A percentile compares a stretch with the other conserved stretches of the same genome.
Conservation (phyloP, 106 monocot genomes). For the Apostasia shenzhenica region DNA sequence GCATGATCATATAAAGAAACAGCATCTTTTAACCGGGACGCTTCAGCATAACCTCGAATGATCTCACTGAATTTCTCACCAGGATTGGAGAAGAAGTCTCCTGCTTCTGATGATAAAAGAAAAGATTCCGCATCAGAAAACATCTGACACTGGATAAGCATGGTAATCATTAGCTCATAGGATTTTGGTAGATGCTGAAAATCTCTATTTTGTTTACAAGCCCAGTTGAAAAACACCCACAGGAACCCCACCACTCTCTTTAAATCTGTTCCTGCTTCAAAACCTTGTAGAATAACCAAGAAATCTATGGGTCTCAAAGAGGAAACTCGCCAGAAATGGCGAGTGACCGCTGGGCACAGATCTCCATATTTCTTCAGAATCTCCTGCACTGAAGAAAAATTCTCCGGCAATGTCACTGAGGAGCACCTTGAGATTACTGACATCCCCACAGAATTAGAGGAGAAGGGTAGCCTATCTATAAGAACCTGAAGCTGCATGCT, state of each 20-base stretch:
- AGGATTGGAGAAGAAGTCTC: constrained; percentile 5
- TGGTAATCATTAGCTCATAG: constrained; percentile 41
- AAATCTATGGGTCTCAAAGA: constrained; percentile 44
- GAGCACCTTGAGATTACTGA: constrained; percentile 31
- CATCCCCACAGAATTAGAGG: constrained; percentile 7
- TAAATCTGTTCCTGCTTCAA: constrained; percentile 9
- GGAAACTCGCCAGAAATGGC: constrained; percentile 62
- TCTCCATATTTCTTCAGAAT: constrained; percentile 32
- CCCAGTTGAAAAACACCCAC: constrained; percentile 66
- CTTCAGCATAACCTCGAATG: constrained; percentile 43
- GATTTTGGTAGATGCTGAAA: constrained; percentile 71
- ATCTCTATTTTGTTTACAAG: constrained; percentile 17
- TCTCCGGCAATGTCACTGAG: constrained; percentile 17
- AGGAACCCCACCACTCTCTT: constrained; percentile 32
- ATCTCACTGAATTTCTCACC: constrained; percentile 40
- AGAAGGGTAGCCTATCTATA: background rate
- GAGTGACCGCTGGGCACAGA: constrained; percentile 54
- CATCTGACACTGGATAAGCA: constrained; percentile 49
- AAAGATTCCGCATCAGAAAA: constrained; percentile 51
- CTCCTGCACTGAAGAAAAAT: constrained; percentile 33
- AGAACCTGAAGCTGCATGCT: background rate
- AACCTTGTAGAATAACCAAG: constrained; percentile 39
- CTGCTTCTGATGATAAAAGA: constrained; percentile 20
- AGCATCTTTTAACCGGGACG: constrained; percentile 22
- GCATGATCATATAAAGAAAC: constrained; percentile 38